Conservation (phyloP, 2,329 filamentous ascomycete genomes). For the Exophiala bonariae region DNA sequence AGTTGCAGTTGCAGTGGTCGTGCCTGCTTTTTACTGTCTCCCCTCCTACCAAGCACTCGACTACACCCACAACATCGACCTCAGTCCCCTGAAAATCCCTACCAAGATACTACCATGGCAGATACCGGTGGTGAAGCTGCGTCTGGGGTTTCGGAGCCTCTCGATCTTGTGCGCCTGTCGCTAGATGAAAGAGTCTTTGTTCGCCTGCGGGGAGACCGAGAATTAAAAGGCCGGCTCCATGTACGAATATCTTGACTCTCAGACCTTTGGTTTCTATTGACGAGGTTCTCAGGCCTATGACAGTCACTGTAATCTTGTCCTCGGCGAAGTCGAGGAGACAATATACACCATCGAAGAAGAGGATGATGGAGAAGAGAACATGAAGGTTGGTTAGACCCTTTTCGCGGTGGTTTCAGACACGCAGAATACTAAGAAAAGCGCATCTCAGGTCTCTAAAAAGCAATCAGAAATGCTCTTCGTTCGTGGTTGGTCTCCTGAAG, state of each 20-base stretch:
- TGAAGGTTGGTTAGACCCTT: constrained; percentile 61
- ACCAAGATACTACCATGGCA: constrained; percentile 61
- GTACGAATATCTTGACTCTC: constrained; percentile 53
- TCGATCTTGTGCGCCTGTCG: constrained; percentile 91
- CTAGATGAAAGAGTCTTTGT: constrained; percentile 94
- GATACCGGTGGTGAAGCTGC: constrained; percentile 72
- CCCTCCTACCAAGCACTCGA: too few species aligned
- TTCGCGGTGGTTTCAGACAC: neutral
- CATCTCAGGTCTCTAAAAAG: constrained; percentile 80
- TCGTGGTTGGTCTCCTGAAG: constrained; percentile 64
- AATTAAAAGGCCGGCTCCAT: constrained; percentile 92
- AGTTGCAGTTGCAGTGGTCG: too few species aligned
- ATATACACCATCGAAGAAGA: constrained; percentile 92
- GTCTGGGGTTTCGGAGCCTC: constrained; percentile 78
- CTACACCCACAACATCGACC: too few species aligned
- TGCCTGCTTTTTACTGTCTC: too few species aligned
- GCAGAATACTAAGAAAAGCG: constrained; percentile 6
- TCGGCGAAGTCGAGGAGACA: constrained; percentile 96
- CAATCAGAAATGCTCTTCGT: constrained; percentile 99
- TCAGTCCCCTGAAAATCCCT: too few species aligned
- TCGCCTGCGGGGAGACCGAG: constrained; percentile 91
- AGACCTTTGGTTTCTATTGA: constrained; percentile 23
- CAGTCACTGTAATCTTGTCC: constrained; percentile 94
- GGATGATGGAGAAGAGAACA: constrained; percentile 71
- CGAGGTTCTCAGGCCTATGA: constrained; percentile 75